These are phyloP conservation scores for Solanum medicagineum DNA, from an alignment of 257 asterid genomes.

Conservation along the genomic window DNA sequence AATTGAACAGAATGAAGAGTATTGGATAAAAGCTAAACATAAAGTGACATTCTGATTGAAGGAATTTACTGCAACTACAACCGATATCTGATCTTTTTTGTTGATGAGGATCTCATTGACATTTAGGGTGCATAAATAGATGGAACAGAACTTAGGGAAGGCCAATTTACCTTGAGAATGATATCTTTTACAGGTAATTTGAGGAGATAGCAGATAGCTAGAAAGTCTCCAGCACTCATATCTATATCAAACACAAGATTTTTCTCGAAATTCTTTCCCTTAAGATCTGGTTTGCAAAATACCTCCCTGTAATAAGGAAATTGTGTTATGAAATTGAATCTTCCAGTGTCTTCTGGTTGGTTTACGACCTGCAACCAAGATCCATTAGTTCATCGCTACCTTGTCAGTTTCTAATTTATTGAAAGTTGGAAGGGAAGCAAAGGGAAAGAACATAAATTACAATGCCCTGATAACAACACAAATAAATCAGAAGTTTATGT, in stretches of 20 bases:
- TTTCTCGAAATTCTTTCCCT: constrained; percentile 41
- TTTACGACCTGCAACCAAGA: constrained; percentile 69
- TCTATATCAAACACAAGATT: too few relatives aligned
- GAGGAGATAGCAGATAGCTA: constrained; percentile 75
- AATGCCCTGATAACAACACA: background rate
- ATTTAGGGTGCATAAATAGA: background rate
- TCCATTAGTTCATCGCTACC: background rate
- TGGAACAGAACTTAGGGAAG: background rate
- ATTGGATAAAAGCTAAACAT: background rate
- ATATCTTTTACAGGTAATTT: constrained; percentile 50
- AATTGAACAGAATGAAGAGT: background rate
- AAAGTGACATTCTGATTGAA: background rate
- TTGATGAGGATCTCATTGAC: background rate
- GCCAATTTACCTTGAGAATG: constrained; percentile 48
- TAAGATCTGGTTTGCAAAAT: constrained; percentile 35
- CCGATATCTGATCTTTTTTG: background rate
- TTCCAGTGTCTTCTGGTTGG: constrained; percentile 34
- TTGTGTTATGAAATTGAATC: constrained; percentile 53
- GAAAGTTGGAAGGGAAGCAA: background rate
- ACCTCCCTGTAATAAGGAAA: constrained; percentile 47
- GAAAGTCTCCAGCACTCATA: too few relatives aligned
- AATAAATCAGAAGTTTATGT: background rate
- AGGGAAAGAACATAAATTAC: background rate
- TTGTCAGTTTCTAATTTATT: background rate
- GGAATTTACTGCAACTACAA: background rate